Percentiles rank a stretch among this genome's conserved stretches.
Conservation (phyloP, 2,329 filamentous ascomycete genomes). For the Magnaporthales sp. region DNA sequence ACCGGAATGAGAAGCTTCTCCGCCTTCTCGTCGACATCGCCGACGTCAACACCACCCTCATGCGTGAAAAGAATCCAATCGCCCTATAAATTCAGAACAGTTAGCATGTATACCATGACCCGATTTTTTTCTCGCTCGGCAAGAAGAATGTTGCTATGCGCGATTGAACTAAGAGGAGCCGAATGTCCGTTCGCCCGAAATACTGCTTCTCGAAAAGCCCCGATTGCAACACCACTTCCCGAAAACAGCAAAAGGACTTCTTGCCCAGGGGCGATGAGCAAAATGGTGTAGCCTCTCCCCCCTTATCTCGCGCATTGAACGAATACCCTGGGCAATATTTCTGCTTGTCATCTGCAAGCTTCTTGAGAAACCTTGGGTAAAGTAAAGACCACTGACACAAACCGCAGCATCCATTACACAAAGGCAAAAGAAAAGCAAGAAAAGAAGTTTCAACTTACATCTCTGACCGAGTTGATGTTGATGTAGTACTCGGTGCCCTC, state of each 20-base stretch:
- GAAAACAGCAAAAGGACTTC: background rate
- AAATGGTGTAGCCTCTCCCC: background rate
- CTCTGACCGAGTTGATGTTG: conserved; percentile 99
- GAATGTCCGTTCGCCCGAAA: conserved; percentile 1
- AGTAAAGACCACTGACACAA: background rate
- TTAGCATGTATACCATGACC: background rate
- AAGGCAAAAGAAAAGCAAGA: conserved; percentile 1
- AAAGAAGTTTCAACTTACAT: conserved; percentile 60
- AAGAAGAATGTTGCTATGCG: background rate
- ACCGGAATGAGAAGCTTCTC: conserved; percentile 98
- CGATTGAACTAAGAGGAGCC: background rate
- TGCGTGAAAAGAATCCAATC: conserved; percentile 99
- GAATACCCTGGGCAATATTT: background rate
- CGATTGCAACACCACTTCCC: background rate
- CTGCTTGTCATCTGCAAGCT: background rate
- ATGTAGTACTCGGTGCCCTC: conserved; percentile 98
- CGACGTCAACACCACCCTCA: conserved; percentile 98
- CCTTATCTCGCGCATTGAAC: background rate
- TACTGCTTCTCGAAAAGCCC: background rate
- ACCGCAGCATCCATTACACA: background rate
- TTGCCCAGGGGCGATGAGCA: background rate
- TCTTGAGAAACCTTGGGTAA: background rate
- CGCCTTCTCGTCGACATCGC: conserved; percentile 97
- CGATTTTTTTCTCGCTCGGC: background rate
- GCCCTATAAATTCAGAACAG: conserved; percentile 49